Conservation (phyloP, 768 basidiomycete genomes). For the Tylopilus subfusipes region DNA sequence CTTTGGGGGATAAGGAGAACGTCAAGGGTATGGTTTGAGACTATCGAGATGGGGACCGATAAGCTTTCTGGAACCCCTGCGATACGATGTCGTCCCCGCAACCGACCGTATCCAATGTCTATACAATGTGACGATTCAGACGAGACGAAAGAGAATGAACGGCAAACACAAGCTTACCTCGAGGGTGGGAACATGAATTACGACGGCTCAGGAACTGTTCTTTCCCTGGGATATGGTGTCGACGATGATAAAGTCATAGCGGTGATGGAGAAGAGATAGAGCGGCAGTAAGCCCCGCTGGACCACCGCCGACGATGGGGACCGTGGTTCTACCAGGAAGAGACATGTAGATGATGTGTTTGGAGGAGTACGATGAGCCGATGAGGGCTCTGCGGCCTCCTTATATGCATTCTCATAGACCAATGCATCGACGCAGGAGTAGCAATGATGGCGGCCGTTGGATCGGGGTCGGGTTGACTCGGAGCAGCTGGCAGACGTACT, state of each 20-base stretch:
- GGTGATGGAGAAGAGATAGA: conserved; percentile 41
- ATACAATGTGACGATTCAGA: conserved; percentile 25
- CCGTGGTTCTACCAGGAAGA: conserved; percentile 35
- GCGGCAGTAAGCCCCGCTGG: conserved; percentile 48
- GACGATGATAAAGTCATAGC: conserved; percentile 42
- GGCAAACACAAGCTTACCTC: conserved; percentile 36
- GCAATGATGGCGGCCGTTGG: not conserved
- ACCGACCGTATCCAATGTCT: conserved; percentile 47
- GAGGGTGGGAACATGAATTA: conserved; percentile 49
- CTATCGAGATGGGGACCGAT: conserved; percentile 30
- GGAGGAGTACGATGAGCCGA: not conserved
- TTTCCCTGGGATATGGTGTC: conserved; percentile 35
- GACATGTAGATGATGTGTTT: conserved; percentile 9
- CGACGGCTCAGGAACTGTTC: conserved; percentile 42
- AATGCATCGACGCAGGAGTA: not conserved
- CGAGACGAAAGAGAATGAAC: conserved; percentile 9
- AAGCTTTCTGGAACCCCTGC: conserved; percentile 33
- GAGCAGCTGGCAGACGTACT: too few species aligned
- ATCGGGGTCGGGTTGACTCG: not conserved
- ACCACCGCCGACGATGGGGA: conserved; percentile 51
- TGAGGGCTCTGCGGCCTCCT: not conserved
- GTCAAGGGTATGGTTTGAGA: conserved; percentile 39
- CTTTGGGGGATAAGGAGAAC: conserved; percentile 42
- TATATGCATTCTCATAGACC: not conserved
- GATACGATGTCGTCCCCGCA: conserved; percentile 38